phyloP scores from a whole-genome alignment of 345 rosid species.

The Brassica carinata region DNA sequence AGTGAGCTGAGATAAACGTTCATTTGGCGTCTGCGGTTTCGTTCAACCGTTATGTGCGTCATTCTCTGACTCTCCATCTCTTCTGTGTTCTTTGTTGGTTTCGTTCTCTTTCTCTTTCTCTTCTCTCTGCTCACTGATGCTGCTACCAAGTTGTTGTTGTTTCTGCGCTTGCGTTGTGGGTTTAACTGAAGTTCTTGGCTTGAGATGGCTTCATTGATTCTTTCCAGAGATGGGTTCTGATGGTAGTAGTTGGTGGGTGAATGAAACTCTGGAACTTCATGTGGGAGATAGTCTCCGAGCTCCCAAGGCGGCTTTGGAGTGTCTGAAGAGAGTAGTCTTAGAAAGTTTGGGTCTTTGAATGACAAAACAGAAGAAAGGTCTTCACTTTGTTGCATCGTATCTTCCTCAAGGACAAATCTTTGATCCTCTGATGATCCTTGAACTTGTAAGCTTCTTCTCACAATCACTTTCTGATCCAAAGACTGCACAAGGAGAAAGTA shows the following conservation, averaged over 20 bases:
- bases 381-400: slow-evolving; percentile 52
- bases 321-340: slow-evolving; percentile 1
- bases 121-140: slow-evolving; percentile 45
- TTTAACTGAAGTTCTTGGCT: slow-evolving; percentile 37
- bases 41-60: slow-evolving; percentile 86
- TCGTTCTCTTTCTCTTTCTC: slow-evolving; percentile 64
- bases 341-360: slow-evolving; percentile 65
- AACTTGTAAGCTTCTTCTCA: slow-evolving; percentile 44
- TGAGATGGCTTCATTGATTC: slow-evolving; percentile 41
- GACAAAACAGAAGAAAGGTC: slow-evolving; percentile 48
- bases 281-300: slow-evolving; percentile 59
- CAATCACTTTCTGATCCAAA: slow-evolving; percentile 50
- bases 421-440: slow-evolving; percentile 40
- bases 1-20: slow-evolving; percentile 70
- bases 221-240: slow-evolving; percentile 48
- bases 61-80: slow-evolving; percentile 83
- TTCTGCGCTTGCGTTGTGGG: slow-evolving; percentile 36
- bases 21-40: slow-evolving; percentile 87
- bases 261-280: slow-evolving; percentile 53
- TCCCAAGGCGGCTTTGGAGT: background rate
- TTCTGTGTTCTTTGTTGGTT: slow-evolving; percentile 62
- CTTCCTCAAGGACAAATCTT: slow-evolving; percentile 44
- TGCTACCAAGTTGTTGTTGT: slow-evolving; percentile 35
- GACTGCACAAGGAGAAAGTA: slow-evolving; percentile 50
- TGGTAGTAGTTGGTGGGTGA: slow-evolving; percentile 49